Base-by-base conservation (phyloP, 495 filamentous ascomycete species). In the Tuber calosporum region DNA sequence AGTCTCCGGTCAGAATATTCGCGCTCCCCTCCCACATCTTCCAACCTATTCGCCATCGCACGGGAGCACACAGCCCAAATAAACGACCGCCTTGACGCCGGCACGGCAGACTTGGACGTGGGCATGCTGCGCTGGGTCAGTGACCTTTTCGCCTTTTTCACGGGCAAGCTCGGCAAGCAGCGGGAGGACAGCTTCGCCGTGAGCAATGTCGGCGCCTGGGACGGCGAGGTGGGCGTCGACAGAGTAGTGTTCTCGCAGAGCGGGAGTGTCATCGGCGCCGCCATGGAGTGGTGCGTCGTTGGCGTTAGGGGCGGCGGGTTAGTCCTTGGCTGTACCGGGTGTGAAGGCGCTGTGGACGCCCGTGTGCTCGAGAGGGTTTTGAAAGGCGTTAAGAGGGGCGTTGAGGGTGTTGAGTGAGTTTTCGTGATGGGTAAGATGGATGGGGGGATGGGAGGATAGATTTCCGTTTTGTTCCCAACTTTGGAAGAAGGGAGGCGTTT, bases 231-330 rank as follows among this genome's bases (percentile, higher is more conserved):
- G 36, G 73, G 66, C 41, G 72, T 70, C 6, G 73, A 80, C 1
- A 75, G 84, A 1, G 69, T 84, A 69, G 62, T 85, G 2, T 87
- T 87, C 69, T 84, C 85, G 8, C 86, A 87, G 77, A 83, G 84
- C 75, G 84, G 84, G 17, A 82, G 73, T 75, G 85, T 85, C 5
- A 80, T 81, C 9, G 84, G 84, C 1, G 73, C 74, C 72, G 84
- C 82, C 22, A 73, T 86, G 43, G 80, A 79, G 66, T 79, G 84
- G 9, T 84, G 83, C 40, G 80, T 81, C 36, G 79, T 82, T 38
- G 83, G 82, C 6, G 85, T 79, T 34, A 73, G 84, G n/a, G 82
- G 81, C 69, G 76, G 84, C 75, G 79, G 81, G 40, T 38, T 86
- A 75, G 62, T 68, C 66, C 19, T 79, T 4, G 78, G 80, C 36